Conservation (phyloP, 2,329 filamentous ascomycete genomes). For the Cytospora piceicola region DNA sequence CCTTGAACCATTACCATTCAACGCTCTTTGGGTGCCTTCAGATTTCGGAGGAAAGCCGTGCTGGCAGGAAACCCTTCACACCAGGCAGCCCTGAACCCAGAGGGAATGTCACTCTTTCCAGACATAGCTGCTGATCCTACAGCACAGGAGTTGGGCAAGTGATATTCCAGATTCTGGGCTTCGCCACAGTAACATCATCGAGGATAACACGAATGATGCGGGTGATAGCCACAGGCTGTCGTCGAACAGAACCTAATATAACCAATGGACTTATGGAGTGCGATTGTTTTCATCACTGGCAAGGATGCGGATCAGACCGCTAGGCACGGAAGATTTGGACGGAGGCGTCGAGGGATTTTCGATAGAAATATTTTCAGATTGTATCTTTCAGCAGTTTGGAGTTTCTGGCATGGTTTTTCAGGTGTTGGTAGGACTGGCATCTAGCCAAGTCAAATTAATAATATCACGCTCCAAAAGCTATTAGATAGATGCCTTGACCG, state of each 20-base stretch:
- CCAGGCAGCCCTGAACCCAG: background rate
- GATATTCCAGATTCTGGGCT: background rate
- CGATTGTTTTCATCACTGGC: background rate
- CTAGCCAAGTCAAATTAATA: background rate
- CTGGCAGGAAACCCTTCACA: background rate
- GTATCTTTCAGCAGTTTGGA: background rate
- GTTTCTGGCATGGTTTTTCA: background rate
- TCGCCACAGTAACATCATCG: background rate
- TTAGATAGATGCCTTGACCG: conserved; percentile 44
- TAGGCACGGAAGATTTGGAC: background rate
- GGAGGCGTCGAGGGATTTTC: background rate
- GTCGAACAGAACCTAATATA: background rate
- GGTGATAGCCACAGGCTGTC: background rate
- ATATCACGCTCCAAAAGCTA: background rate
- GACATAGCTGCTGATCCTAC: background rate
- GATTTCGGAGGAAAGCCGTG: background rate
- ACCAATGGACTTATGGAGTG: background rate
- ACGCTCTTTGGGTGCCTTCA: background rate
- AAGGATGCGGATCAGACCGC: background rate
- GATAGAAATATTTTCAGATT: background rate
- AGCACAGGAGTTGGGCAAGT: background rate
- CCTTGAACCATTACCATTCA: background rate
- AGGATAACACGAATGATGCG: background rate
- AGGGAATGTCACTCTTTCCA: background rate
- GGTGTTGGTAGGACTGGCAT: background rate